A percentile compares a stretch with the other conserved stretches of the same genome.
phyloP scores from a whole-genome alignment of 345 rosid species.

The Arabidopsis arenosa region DNA sequence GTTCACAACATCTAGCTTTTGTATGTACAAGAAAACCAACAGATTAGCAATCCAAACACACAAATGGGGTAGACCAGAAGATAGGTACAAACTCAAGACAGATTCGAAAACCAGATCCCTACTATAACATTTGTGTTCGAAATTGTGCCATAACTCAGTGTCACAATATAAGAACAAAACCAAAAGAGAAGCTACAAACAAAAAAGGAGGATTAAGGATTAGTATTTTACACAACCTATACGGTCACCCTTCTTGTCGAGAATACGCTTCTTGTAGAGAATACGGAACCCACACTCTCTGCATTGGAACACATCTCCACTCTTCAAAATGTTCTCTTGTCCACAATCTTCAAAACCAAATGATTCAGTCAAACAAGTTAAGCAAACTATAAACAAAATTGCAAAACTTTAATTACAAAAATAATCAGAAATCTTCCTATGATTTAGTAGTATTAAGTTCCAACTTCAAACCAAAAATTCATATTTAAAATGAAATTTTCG shows the following conservation, averaged over 20 bases:
- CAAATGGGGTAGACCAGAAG: background rate
- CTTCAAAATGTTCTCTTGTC: slow-evolving; percentile 79
- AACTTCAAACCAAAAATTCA: too few species aligned
- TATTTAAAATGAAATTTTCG: background rate
- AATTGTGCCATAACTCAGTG: background rate
- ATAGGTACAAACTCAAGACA: background rate
- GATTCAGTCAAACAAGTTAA: background rate
- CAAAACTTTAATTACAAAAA: background rate
- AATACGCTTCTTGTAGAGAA: slow-evolving; percentile 90
- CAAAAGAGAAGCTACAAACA: background rate
- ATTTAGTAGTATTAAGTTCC: background rate
- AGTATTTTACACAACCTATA: slow-evolving; percentile 50
- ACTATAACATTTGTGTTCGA: background rate
- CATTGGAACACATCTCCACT: slow-evolving; percentile 89
- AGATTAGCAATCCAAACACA: background rate
- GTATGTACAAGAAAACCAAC: background rate
- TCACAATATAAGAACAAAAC: slow-evolving; percentile 5
- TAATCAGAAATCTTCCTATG: background rate
- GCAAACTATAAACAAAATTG: background rate
- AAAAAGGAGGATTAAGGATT: background rate
- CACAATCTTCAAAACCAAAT: slow-evolving; percentile 60
- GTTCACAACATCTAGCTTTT: too few species aligned
- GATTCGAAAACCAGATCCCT: background rate
- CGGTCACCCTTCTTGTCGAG: slow-evolving; percentile 95
- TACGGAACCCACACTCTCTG: slow-evolving; percentile 94